Conservation (phyloP, 2,329 filamentous ascomycete genomes). For the Atkinsonella texensis region DNA sequence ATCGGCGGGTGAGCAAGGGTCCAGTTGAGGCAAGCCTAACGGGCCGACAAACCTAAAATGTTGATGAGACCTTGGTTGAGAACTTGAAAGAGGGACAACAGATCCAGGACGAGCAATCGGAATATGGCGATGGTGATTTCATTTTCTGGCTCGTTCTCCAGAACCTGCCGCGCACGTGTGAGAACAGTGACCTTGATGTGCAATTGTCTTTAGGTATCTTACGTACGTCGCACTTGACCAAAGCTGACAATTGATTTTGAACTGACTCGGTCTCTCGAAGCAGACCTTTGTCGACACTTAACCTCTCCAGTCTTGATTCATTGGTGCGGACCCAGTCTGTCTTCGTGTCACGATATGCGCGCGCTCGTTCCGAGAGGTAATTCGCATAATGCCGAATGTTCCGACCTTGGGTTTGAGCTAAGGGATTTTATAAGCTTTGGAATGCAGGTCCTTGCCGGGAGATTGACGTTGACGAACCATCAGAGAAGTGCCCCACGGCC, state of each 20-base stretch:
- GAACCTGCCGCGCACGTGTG: constrained; percentile 42
- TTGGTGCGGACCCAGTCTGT: constrained; percentile 81
- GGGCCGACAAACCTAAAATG: constrained; percentile 58
- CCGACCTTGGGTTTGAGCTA: constrained; percentile 85
- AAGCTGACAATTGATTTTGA: constrained; percentile 72
- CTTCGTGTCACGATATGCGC: constrained; percentile 72
- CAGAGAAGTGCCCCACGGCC: constrained; percentile 81
- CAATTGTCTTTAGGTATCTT: not conserved
- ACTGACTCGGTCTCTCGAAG: constrained; percentile 84
- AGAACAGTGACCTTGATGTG: not conserved
- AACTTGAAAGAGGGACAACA: constrained; percentile 82
- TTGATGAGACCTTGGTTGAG: constrained; percentile 97
- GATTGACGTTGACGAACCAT: constrained; percentile 53
- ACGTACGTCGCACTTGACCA: constrained; percentile 82
- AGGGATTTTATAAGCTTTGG: not conserved
- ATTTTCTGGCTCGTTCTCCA: constrained; percentile 83
- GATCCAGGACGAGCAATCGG: constrained; percentile 76
- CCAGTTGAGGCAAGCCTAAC: constrained; percentile 5
- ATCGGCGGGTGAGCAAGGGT: constrained; percentile 9
- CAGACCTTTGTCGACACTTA: constrained; percentile 84
- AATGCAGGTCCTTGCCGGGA: not conserved
- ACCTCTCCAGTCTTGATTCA: constrained; percentile 69
- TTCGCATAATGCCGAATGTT: constrained; percentile 89
- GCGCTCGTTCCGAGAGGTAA: constrained; percentile 73
- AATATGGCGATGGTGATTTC: constrained; percentile 95